Evolutionary conservation across 2,329 filamentous ascomycete species (phyloP), one percentile per base, ranked within the genome.

Genomic region (Polytolypa hystricis): DNA sequence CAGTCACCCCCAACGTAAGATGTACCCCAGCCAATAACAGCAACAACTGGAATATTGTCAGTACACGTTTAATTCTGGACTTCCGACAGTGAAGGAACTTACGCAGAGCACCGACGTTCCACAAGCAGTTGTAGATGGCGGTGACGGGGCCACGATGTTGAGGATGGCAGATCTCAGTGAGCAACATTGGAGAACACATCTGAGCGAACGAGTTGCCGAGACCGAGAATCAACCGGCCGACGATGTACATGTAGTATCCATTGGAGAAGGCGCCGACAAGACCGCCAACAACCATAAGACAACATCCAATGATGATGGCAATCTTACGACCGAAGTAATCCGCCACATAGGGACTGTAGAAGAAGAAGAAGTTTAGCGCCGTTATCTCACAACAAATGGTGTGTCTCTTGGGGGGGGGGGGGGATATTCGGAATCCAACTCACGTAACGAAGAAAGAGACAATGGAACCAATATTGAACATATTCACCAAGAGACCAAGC

Each of bases 381-480:
- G n/a, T n/a, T n/a, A n/a, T n/a, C n/a, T n/a, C n/a, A n/a, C n/a
- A n/a, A n/a, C n/a, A n/a, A n/a, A n/a, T n/a, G n/a, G n/a, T n/a
- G n/a, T n/a, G n/a, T n/a, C n/a, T n/a, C n/a, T n/a, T n/a, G n/a
- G n/a, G n/a, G n/a, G n/a, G n/a, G n/a, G n/a, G n/a, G n/a, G n/a
- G n/a, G n/a, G n/a, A n/a, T n/a, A n/a, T n/a, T n/a, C n/a, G n/a
- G n/a, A n/a, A n/a, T n/a, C n/a, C n/a, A n/a, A n/a, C n/a, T n/a
- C n/a, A n/a, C 4, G 64, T 62, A 30, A 68, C 54, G 3, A 65
- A 63, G n/a, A 70, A 53, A 21, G 65, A 65, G 9, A 60, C 55
- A 20, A 71, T 54, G 10, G 62, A 65, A 37, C 68, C 69, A 31
- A 70, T 58, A 28, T 64, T 64, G 62, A 69, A 66, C 44, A 69